Base-by-base conservation (phyloP, 768 basidiomycete species). In the Boletellus emodensis region DNA sequence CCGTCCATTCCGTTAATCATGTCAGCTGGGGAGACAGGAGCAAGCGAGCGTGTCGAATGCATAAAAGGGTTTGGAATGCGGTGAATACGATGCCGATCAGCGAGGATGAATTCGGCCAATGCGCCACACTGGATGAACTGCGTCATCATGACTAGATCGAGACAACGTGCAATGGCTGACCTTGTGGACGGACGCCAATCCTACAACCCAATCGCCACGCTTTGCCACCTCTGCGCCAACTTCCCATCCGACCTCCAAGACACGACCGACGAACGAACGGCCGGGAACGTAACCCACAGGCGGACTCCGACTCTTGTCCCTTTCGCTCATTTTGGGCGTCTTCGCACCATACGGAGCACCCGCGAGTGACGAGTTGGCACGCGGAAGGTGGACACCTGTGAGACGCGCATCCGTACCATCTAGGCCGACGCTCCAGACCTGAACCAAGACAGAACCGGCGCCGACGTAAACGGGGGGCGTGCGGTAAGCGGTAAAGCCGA, bases 171-270 rank as follows among this genome's bases (percentile, higher is more conserved):
- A 46, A 55, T 46, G 35, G 61, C 80, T 57, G 55, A 92, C 93
- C 84, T 91, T 94, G 55, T 78, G 75, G 11, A 87, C 75, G 61
- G 93, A 87, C 63, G 87, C 64, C 54, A 94, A 59, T 11, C 92
- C 94, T 51, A 90, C 72, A 6, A 94, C 87, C 85, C 93, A 90
- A 59, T 96, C 94, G 5, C 90, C 90, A 58, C 82, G 82, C 62
- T 76, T 77, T 22, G 82, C 71, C 18, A 76, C 71, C n/a, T 72
- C 75, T 18, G 56, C 46, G 9, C 65, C 61, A 15, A 83, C 80
- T 44, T 82, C 84, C 78, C 84, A 87, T 3, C 94, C 94, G 52
- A 81, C 83, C 61, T 90, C 90, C 43, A 94, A 64, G 37, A 87
- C 85, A 36, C 89, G 72, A 5, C 94, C 94, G 8, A 91, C 85